A percentile compares a stretch with the other conserved stretches of the same genome.
phyloP scores from a whole-genome alignment of 331 rosid genomes.

The Saraca asoca region DNA sequence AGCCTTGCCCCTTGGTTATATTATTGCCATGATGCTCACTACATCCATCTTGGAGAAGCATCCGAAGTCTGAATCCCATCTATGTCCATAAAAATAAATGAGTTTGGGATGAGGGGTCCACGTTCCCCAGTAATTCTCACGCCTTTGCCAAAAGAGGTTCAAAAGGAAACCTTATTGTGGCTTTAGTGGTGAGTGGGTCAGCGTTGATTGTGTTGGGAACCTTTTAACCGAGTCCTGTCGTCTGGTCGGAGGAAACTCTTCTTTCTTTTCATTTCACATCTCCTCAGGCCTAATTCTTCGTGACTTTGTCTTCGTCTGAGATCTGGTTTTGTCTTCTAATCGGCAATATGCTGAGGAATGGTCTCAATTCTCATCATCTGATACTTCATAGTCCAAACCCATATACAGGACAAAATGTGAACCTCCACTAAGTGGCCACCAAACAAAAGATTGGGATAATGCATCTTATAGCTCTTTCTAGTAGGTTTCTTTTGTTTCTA shows the following conservation, averaged over 20 bases:
- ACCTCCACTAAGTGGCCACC: constrained; percentile 29
- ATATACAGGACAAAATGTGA: constrained; percentile 46
- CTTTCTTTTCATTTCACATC: constrained; percentile 36
- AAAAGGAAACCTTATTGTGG: constrained; percentile 54
- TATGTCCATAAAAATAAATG: constrained; percentile 29
- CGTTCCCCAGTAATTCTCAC: constrained; percentile 54
- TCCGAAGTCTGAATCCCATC: constrained; percentile 39
- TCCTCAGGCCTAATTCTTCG: constrained; percentile 59
- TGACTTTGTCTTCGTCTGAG: constrained; percentile 54
- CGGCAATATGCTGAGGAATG: constrained; percentile 29
- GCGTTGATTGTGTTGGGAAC: constrained; percentile 62
- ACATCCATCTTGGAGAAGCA: constrained; percentile 25
- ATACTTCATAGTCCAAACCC: constrained; percentile 19
- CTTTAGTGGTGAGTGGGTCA: constrained; percentile 63
- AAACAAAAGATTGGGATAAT: constrained; percentile 27
- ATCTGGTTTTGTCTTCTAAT: constrained; percentile 30
- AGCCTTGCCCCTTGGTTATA: neutral
- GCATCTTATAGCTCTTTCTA: constrained; percentile 7
- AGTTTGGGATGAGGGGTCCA: constrained; percentile 49
- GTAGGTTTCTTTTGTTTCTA: constrained; percentile 27
- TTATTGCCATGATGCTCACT: constrained; percentile 13
- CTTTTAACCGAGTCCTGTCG: constrained; percentile 66
- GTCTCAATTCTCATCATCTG: constrained; percentile 27
- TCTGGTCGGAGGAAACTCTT: constrained; percentile 62
- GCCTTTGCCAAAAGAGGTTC: constrained; percentile 55